Evolutionary conservation across 345 rosid species (phyloP).

Genomic region (Moringa oleifera): DNA sequence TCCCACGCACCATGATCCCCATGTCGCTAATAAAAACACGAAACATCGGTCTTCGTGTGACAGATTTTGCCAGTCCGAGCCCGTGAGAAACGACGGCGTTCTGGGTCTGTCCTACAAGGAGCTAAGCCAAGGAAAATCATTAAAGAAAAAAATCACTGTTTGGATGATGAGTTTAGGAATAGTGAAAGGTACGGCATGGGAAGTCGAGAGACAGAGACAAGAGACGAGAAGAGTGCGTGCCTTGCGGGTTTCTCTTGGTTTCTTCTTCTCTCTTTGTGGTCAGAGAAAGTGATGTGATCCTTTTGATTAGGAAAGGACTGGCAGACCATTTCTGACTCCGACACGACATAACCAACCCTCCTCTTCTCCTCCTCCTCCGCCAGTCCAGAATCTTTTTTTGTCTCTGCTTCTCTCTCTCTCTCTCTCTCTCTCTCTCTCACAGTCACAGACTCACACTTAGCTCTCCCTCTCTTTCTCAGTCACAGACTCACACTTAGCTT

Average conservation of each 20-base stretch:
- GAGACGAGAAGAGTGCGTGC: constrained; percentile 40
- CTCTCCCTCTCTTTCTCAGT: too few relatives aligned
- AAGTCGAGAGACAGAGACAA: too few relatives aligned
- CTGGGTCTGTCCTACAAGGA: background rate
- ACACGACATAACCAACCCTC: constrained; percentile 23
- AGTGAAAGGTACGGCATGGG: too few relatives aligned
- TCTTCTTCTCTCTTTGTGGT: background rate
- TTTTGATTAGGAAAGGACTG: background rate
- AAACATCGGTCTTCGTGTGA: too few relatives aligned
- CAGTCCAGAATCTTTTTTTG: too few relatives aligned
- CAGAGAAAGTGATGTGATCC: background rate
- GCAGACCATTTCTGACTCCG: constrained; percentile 15
- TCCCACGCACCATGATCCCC: background rate
- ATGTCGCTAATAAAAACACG: too few relatives aligned
- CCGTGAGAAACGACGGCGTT: background rate
- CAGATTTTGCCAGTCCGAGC: too few relatives aligned
- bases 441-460: too few relatives aligned
- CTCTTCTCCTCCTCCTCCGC: too few relatives aligned
- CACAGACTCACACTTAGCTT: too few relatives aligned
- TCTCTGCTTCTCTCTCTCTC: background rate
- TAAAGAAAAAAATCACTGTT: too few relatives aligned
- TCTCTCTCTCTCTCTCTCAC: background rate
- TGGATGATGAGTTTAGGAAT: too few relatives aligned
- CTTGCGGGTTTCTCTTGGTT: constrained; percentile 29
- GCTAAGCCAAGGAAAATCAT: background rate